Evolutionary conservation across 768 basidiomycete species (phyloP), one percentile per base, ranked within the genome.

Genomic region (Naganishia vishniacii): DNA sequence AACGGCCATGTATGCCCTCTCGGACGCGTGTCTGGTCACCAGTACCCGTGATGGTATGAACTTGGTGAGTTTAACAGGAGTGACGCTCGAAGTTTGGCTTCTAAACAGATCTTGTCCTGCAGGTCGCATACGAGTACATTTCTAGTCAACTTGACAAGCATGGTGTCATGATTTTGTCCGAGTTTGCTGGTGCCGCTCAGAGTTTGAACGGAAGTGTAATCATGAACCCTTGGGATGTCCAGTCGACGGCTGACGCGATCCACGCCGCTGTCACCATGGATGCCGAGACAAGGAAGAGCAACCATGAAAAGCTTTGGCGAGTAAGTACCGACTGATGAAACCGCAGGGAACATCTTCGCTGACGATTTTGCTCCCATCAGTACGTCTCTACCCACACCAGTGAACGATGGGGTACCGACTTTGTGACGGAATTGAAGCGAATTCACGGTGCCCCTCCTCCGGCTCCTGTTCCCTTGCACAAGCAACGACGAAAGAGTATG

Each of bases 11-110:
- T 99, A 98, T 74, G 91, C 94, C 23, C 83, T 97, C 71, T 90
- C 89, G 73, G 95, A 98, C 73, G 94, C 93, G 37, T 98, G 94
- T 75, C 80, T 99, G 60, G 91, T 99, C 65, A 90, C 90, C 23
- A 88, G 86, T 76, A 99, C 95, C 23, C 81, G 95, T 58, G 95
- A 99, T 73, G 95, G 95, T 56, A 99, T 99, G 95, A 99, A 99
- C 79, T 81, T 99, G 72, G 94, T 56, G 26, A 41, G 53, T 31
- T 37, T 37, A 37, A 7, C 8, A 15, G 8, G 11, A 34, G 32
- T 28, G 94, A 70, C 72, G 88, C 81, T n/a, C n/a, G n/a, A n/a
- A n/a, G n/a, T n/a, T n/a, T n/a, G n/a, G n/a, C 12, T n/a, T 62
- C 48, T 42, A 51, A 53, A 11, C 18, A 13, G 15, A 46, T 26